Conservation (phyloP, 2,329 filamentous ascomycete species). For the Ceratocystis cacaofunesta region DNA sequence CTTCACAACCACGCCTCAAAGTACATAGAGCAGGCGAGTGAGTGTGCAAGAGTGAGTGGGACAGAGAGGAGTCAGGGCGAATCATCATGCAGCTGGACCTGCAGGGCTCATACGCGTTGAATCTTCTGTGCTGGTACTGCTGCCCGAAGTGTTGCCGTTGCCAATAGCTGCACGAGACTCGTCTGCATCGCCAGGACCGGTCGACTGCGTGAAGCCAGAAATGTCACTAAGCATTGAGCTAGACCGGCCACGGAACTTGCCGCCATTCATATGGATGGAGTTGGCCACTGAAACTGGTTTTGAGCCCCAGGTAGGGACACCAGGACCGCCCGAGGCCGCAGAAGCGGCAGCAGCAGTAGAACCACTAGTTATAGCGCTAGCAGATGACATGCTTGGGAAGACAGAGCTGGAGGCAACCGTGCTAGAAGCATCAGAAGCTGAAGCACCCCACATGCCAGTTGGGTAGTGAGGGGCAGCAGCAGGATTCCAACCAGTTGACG, state of each 20-base stretch:
- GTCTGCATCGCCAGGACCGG: constrained; percentile 30
- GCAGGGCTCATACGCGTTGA: neutral
- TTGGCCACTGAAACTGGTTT: neutral
- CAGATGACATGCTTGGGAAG: neutral
- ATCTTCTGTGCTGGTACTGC: constrained; percentile 4
- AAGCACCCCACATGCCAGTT: constrained; percentile 25
- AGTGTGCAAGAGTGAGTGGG: neutral
- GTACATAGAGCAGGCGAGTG: neutral
- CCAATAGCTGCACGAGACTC: constrained; percentile 3
- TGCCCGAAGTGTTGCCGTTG: constrained; percentile 3
- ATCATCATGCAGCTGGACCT: neutral
- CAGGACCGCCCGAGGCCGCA: neutral
- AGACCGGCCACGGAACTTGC: constrained; percentile 40
- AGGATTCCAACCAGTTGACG: constrained; percentile 24
- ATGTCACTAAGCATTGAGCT: constrained; percentile 54
- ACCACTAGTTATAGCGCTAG: neutral
- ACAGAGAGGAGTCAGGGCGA: neutral
- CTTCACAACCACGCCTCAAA: neutral
- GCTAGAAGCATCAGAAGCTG: neutral
- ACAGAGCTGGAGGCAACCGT: neutral
- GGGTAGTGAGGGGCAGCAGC: constrained; percentile 25
- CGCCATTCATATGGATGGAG: constrained; percentile 19
- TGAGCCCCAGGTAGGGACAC: neutral
- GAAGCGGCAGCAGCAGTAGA: neutral
- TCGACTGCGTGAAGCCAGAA: constrained; percentile 51